A percentile compares a stretch with the other conserved stretches of the same genome.
These are phyloP conservation scores for Aureobasidium sp. DNA, from an alignment of 2,329 filamentous ascomycete species.

Conservation along the genomic window DNA sequence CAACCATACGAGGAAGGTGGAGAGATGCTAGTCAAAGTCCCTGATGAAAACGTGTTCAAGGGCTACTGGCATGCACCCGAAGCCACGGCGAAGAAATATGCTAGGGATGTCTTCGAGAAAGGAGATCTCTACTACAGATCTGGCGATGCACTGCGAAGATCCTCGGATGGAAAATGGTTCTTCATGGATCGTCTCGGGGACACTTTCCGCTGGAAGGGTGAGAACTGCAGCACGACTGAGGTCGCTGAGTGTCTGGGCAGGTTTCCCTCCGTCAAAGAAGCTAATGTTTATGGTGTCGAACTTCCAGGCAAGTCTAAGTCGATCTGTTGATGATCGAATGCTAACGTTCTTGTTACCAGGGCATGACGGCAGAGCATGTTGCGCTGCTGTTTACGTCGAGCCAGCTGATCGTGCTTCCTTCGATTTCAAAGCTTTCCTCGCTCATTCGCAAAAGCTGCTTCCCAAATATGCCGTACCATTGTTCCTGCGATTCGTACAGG, in stretches of 20 bases:
- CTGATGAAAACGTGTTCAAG: slow-evolving; percentile 49
- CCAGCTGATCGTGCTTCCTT: slow-evolving; percentile 41
- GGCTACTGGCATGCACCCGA: slow-evolving; percentile 63
- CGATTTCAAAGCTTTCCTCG: slow-evolving; percentile 51
- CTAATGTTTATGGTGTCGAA: slow-evolving; percentile 42
- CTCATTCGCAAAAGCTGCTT: slow-evolving; percentile 49
- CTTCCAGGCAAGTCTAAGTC: slow-evolving; percentile 25
- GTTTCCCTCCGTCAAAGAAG: slow-evolving; percentile 36
- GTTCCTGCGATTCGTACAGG: slow-evolving; percentile 57
- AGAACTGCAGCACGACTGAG: slow-evolving; percentile 42
- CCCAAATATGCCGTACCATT: slow-evolving; percentile 69
- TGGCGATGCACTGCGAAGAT: slow-evolving; percentile 38
- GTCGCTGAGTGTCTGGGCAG: slow-evolving; percentile 38
- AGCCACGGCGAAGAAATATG: slow-evolving; percentile 52
- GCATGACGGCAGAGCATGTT: slow-evolving; percentile 43
- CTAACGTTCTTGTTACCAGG: slow-evolving; percentile 13
- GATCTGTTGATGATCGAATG: background rate
- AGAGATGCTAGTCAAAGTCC: slow-evolving; percentile 63
- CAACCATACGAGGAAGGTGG: slow-evolving; percentile 59
- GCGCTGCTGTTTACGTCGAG: slow-evolving; percentile 51
- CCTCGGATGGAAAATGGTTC: slow-evolving; percentile 38
- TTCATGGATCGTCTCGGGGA: slow-evolving; percentile 42
- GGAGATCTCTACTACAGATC: slow-evolving; percentile 43
- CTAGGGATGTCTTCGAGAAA: slow-evolving; percentile 37
- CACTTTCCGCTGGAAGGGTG: slow-evolving; percentile 42